Evolutionary conservation across 495 filamentous ascomycete genomes (phyloP), one percentile per base, ranked within the genome.

Genomic region (Neurospora sp.): DNA sequence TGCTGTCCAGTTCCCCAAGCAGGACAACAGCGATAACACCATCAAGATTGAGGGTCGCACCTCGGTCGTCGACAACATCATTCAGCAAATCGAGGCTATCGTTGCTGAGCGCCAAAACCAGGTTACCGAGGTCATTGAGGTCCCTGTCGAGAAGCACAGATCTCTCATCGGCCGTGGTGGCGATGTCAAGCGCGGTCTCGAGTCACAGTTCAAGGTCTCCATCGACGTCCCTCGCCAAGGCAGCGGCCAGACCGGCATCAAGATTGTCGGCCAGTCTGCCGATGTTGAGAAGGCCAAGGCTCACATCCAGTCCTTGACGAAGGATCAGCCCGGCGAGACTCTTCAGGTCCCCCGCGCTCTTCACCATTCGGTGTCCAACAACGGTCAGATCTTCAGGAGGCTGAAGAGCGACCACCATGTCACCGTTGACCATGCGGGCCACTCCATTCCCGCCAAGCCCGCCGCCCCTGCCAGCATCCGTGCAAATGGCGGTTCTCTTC

Each of bases 121-220:
- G 79, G 87, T 91, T 38, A 90, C 88, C 5, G 90, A 90, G 73
- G 85, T 81, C n/a, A 73, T 97, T 53, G 93, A 97, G 5, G 90
- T 98, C 27, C 89, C 93, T 31, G 88, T 89, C 4, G 90, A 94
- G 71, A 97, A 97, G 84, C 96, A 98, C 79, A 88, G 94, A 40
- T 85, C 93, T 10, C 87, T 99, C 16, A 98, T 99, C 76, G 96
- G 96, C 65, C 92, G 93, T 45, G 94, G 94, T 73, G 96, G 96
- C 70, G 93, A 96, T 70, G 90, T 89, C 42, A 90, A 94, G 74
- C 90, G 92, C 69, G 86, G 88, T 59, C 88, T 99, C n/a, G 96
- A 98, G 83, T 88, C 91, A 31, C 88, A 93, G 79, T 97, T 98
- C 86, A 90, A 90, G 72, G 90, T 99, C 75, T 90, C 89, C 18